A percentile compares a stretch with the other conserved stretches of the same genome.
These are phyloP conservation scores for Talaromyces verruculosus DNA, from an alignment of 2,329 filamentous ascomycete species.

Conservation along the genomic window DNA sequence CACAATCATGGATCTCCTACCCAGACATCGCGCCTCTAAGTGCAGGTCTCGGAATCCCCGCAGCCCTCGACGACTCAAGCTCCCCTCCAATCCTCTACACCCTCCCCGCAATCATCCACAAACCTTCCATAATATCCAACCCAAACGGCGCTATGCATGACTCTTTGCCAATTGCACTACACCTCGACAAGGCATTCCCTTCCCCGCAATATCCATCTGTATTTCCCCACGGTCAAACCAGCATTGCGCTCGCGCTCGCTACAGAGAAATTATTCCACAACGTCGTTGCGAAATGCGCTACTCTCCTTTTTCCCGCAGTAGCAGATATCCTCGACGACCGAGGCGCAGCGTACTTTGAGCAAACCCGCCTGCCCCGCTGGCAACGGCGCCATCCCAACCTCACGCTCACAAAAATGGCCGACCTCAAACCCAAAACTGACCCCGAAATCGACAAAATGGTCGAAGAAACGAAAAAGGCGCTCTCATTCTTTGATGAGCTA, in stretches of 20 bases:
- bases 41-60: conserved; percentile 27
- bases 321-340: conserved; percentile 30
- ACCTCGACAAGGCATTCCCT: conserved; percentile 34
- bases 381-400: conserved; percentile 21
- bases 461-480: conserved; percentile 26
- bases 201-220: conserved; percentile 28
- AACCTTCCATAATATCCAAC: conserved; percentile 27
- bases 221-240: conserved; percentile 37
- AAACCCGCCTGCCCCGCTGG: conserved; percentile 30
- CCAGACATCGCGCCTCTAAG: conserved; percentile 33
- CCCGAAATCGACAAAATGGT: conserved; percentile 25
- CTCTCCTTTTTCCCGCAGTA: conserved; percentile 30
- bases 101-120: conserved; percentile 37
- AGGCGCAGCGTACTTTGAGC: conserved; percentile 33
- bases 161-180: conserved; percentile 34
- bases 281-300: background rate
- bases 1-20: conserved; percentile 31
- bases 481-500: conserved; percentile 28
- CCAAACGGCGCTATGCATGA: conserved; percentile 34
- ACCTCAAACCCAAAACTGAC: conserved; percentile 31
- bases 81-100: conserved; percentile 28
- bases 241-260: conserved; percentile 33
- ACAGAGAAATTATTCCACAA: conserved; percentile 23
- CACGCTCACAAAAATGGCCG: conserved; percentile 30
- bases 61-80: conserved; percentile 17